Evolutionary conservation across 108 stramenopile genomes (phyloP).

Genomic region (Epithemia pelagica): DNA sequence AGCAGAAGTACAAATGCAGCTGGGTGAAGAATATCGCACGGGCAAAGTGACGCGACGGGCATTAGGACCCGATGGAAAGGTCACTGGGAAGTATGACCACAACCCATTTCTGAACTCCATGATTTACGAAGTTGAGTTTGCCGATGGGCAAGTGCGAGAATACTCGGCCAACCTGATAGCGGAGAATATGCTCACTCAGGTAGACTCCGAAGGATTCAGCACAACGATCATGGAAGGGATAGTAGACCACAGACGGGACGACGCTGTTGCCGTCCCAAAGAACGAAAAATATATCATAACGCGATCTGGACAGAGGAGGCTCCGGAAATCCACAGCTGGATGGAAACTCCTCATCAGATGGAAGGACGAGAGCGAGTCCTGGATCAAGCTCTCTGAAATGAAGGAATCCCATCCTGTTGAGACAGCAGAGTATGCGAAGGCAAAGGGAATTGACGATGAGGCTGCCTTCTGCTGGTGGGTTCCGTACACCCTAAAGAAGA

Average conservation of each 20-base stretch:
- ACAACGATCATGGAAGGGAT: constrained; percentile 11
- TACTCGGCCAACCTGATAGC: constrained; percentile 53
- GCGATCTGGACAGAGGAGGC: constrained; percentile 1
- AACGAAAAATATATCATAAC: constrained; percentile 5
- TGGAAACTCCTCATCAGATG: constrained; percentile 26
- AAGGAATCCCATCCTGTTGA: constrained; percentile 28
- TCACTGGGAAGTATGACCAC: constrained; percentile 20
- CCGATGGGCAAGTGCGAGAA: constrained; percentile 40
- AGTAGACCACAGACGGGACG: constrained; percentile 20
- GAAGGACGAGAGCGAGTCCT: constrained; percentile 16
- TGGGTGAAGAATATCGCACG: constrained; percentile 5
- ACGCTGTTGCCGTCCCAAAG: constrained; percentile 4
- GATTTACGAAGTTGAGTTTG: constrained; percentile 37
- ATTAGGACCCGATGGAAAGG: constrained; percentile 19
- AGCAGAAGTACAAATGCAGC: too few relatives aligned
- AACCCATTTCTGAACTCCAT: constrained; percentile 33
- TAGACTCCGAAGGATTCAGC: constrained; percentile 25
- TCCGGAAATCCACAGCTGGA: constrained; percentile 21
- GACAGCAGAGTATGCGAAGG: constrained; percentile 27
- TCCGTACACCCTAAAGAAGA: too few relatives aligned
- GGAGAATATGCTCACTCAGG: constrained; percentile 30
- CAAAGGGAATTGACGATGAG: constrained; percentile 19
- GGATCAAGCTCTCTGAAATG: constrained; percentile 16
- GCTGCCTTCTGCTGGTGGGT: too few relatives aligned
- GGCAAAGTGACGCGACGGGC: constrained; percentile 21